These are phyloP conservation scores for Dictyostelium brefeldianum DNA, from an alignment of 78 protist genomes.

Conservation along the genomic window DNA sequence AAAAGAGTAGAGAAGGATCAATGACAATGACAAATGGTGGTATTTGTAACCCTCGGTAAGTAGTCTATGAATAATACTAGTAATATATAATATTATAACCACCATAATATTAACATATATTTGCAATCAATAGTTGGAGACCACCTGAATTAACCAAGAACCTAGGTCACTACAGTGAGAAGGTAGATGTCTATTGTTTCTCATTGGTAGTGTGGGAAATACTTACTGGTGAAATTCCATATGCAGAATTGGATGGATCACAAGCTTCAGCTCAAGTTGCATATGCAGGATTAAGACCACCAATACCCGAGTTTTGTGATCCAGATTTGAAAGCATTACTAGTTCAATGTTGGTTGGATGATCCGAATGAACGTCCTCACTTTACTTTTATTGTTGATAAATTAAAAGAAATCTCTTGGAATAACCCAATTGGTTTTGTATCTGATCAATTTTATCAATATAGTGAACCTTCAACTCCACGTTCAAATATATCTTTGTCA, in stretches of 20 bases:
- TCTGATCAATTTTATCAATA: slow-evolving; percentile 21
- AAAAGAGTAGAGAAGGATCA: slow-evolving; percentile 59
- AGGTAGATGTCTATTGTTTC: slow-evolving; percentile 74
- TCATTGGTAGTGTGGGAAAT: slow-evolving; percentile 74
- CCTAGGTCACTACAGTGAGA: slow-evolving; percentile 47
- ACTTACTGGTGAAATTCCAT: slow-evolving; percentile 69
- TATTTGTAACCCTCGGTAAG: slow-evolving; percentile 71
- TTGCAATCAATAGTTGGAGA: no score
- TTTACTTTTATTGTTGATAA: slow-evolving; percentile 16
- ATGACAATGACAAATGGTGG: slow-evolving; percentile 81
- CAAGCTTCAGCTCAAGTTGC: slow-evolving; percentile 80
- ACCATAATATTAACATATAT: no score
- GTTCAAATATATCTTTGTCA: slow-evolving; percentile 2
- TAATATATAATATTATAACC: no score
- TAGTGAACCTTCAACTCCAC: slow-evolving; percentile 34
- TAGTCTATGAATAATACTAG: no score
- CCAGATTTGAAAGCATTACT: slow-evolving; percentile 25
- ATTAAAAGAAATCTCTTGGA: slow-evolving; percentile 68
- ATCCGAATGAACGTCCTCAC: slow-evolving; percentile 48
- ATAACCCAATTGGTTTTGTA: slow-evolving; percentile 65
- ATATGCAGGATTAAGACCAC: slow-evolving; percentile 61
- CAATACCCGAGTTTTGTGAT: slow-evolving; percentile 44
- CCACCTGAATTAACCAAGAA: slow-evolving; percentile 78
- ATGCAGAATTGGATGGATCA: slow-evolving; percentile 70
- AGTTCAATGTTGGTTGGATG: slow-evolving; percentile 62